phyloP scores from a whole-genome alignment of 176 grass and related monocot genomes.

The Thalia dealbata region DNA sequence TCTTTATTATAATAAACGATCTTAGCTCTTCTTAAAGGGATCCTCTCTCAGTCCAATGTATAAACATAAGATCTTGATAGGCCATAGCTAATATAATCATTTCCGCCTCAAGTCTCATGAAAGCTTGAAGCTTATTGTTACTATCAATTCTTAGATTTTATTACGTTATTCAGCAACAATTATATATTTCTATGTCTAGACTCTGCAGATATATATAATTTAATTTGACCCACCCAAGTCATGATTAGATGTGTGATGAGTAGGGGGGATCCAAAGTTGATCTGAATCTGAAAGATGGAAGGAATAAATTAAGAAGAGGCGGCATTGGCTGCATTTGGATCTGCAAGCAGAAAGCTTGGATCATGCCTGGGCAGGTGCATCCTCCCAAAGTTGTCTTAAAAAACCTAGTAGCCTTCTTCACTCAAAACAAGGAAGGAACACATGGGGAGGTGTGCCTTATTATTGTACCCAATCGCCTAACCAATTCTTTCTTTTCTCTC shows the following conservation, averaged over 20 bases:
- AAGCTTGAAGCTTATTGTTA: no score
- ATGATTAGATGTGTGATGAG: background rate
- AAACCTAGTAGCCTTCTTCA: background rate
- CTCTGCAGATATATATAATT: background rate
- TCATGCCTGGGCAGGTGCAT: background rate
- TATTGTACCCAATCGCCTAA: background rate
- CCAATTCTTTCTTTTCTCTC: background rate
- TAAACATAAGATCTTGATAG: no score
- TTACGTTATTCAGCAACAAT: no score
- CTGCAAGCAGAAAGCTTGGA: constrained; percentile 1
- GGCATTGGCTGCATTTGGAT: background rate
- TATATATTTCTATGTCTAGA: no score
- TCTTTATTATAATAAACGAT: no score
- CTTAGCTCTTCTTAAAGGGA: no score
- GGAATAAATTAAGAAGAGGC: background rate
- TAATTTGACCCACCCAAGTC: background rate
- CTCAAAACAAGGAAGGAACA: constrained; percentile 3
- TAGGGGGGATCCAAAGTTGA: background rate
- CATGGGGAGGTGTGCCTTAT: constrained; percentile 3
- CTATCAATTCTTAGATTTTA: no score
- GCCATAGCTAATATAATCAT: no score
- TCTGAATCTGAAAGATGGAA: background rate
- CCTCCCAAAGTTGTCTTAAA: background rate
- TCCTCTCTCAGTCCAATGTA: no score
- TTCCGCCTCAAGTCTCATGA: no score